Conservation (phyloP, 306 rosid species). For the Prinsepia uniflora region DNA sequence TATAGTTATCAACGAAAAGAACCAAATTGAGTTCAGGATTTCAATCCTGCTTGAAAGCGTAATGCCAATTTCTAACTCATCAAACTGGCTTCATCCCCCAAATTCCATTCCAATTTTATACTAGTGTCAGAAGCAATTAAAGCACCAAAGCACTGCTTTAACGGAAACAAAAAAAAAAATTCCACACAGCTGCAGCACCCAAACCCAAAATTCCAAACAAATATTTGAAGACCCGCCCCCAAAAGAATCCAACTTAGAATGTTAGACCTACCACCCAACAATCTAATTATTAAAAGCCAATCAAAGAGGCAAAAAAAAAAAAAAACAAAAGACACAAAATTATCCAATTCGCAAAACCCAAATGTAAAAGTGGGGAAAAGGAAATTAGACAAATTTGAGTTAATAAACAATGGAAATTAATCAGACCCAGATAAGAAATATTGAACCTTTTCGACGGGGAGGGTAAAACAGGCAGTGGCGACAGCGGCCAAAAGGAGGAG, state of each 20-base stretch:
- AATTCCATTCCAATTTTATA: background rate
- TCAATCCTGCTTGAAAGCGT: background rate
- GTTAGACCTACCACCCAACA: background rate
- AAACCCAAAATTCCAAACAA: background rate
- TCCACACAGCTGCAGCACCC: background rate
- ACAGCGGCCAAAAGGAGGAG: conserved; percentile 64
- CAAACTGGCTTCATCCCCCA: conserved; percentile 1
- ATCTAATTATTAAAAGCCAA: background rate
- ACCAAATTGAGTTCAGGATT: background rate
- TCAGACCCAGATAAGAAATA: conserved; percentile 26
- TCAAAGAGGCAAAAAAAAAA: background rate
- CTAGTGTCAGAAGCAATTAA: background rate
- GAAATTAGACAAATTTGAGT: background rate
- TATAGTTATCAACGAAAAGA: background rate
- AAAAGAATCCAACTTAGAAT: background rate
- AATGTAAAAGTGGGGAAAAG: background rate
- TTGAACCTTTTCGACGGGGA: conserved; percentile 76
- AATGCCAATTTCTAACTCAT: background rate
- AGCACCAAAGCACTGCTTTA: background rate
- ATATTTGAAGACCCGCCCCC: background rate
- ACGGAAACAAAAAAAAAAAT: background rate
- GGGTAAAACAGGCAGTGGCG: conserved; percentile 62
- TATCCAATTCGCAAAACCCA: conserved; percentile 6
- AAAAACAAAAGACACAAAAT: background rate
- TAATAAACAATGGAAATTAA: conserved; percentile 12